Evolutionary conservation across 2,329 filamentous ascomycete species (phyloP).

Genomic region (Pseudogymnoascus sp.): DNA sequence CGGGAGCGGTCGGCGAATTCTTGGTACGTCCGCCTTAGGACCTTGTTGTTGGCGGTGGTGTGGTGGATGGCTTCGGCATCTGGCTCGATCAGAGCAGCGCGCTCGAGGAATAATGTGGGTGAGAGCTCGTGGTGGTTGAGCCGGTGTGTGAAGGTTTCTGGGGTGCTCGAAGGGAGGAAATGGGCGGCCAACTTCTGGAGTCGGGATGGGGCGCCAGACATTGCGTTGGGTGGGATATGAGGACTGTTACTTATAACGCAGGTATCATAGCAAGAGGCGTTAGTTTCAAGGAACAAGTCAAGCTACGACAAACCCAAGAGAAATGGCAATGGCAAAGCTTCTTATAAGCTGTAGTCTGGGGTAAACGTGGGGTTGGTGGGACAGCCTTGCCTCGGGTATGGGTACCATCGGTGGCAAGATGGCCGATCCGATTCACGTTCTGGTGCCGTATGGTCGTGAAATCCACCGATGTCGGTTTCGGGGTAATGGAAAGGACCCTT

Average conservation of each 20-base stretch:
- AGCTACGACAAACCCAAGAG: not conserved
- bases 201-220: slow-evolving; percentile 41
- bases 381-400: slow-evolving; percentile 6
- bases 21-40: slow-evolving; percentile 67
- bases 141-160: slow-evolving; percentile 20
- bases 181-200: slow-evolving; percentile 49
- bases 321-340: not conserved
- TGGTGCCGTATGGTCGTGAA: not conserved
- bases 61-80: slow-evolving; percentile 79
- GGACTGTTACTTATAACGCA: not conserved
- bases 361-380: slow-evolving; percentile 5
- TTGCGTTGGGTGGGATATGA: not conserved
- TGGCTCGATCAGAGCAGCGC: slow-evolving; percentile 82
- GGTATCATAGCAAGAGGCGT: not conserved
- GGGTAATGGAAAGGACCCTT: not conserved
- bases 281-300: not conserved
- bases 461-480: not conserved
- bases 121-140: slow-evolving; percentile 65
- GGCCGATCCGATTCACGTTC: not conserved
- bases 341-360: not conserved
- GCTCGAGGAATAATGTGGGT: slow-evolving; percentile 77
- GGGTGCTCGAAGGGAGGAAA: slow-evolving; percentile 32
- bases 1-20: slow-evolving; percentile 79
- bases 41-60: slow-evolving; percentile 65
- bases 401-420: not conserved